Conservation (phyloP, 2,329 filamentous ascomycete species). For the Pleurostoma richardsiae region DNA sequence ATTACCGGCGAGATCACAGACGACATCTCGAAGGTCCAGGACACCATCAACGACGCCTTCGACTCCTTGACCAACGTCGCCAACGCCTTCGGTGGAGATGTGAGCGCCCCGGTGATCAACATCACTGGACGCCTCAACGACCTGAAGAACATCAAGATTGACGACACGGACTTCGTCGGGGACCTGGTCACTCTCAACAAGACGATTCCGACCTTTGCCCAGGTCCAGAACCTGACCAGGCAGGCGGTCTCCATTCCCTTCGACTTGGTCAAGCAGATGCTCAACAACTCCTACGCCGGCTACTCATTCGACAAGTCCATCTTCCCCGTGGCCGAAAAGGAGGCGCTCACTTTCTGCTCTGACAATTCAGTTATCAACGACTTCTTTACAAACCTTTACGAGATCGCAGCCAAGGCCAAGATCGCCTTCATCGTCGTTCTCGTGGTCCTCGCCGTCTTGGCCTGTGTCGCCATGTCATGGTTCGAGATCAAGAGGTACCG, state of each 20-base stretch:
- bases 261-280: conserved; percentile 65
- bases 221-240: conserved; percentile 79
- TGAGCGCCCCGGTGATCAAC: conserved; percentile 46
- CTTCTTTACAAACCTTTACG: conserved; percentile 73
- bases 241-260: conserved; percentile 74
- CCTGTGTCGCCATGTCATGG: conserved; percentile 73
- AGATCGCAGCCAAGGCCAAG: conserved; percentile 62
- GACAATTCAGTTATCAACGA: conserved; percentile 74
- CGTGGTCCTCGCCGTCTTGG: conserved; percentile 63
- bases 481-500: conserved; percentile 75
- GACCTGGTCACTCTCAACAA: conserved; percentile 69
- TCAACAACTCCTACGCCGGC: conserved; percentile 65
- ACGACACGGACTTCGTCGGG: conserved; percentile 60
- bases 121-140: conserved; percentile 59
- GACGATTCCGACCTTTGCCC: conserved; percentile 75
- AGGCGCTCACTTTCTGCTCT: conserved; percentile 81
- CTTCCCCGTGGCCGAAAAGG: conserved; percentile 80
- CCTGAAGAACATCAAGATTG: conserved; percentile 65
- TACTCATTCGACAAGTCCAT: conserved; percentile 74
- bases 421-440: conserved; percentile 75
- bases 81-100: conserved; percentile 33
- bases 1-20: conserved; percentile 53
- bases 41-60: conserved; percentile 52
- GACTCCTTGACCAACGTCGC: conserved; percentile 47
- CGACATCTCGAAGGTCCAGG: conserved; percentile 42